A percentile compares a stretch with the other conserved stretches of the same genome.
Evolutionary conservation across 805 yeast species (phyloP).

Genomic region (Candida orba): DNA sequence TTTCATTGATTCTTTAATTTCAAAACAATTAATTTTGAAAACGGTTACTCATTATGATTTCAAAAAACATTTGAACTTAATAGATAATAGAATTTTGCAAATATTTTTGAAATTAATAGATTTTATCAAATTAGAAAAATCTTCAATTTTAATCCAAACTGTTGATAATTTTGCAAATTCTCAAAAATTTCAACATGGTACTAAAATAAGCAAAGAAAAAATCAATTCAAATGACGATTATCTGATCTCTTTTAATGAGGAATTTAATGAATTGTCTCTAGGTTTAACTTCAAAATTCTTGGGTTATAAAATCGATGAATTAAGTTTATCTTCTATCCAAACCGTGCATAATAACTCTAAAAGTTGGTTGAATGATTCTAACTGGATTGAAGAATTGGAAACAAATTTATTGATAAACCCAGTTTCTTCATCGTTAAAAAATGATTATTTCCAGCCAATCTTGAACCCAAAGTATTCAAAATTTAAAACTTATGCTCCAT

Average conservation of each 20-base stretch:
- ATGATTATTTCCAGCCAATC: slow-evolving; percentile 32
- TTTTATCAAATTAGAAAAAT: slow-evolving; percentile 17
- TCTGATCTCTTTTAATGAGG: slow-evolving; percentile 11
- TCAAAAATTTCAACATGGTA: slow-evolving; percentile 13
- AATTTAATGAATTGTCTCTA: slow-evolving; percentile 37
- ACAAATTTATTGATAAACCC: slow-evolving; percentile 27
- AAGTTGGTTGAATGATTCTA: slow-evolving; percentile 24
- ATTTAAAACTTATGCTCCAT: slow-evolving; percentile 31
- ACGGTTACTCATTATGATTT: slow-evolving; percentile 5
- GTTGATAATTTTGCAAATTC: slow-evolving; percentile 37
- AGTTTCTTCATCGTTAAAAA: slow-evolving; percentile 32
- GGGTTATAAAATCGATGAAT: slow-evolving; percentile 30
- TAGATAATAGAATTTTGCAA: slow-evolving; percentile 39
- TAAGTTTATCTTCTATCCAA: slow-evolving; percentile 7
- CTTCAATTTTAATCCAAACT: slow-evolving; percentile 29
- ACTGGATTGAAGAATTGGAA: slow-evolving; percentile 32
- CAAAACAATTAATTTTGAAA: slow-evolving; percentile 9
- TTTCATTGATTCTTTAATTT: slow-evolving; percentile 31
- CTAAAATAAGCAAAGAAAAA: neutral
- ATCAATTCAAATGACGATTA: slow-evolving; percentile 6
- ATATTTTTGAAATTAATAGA: slow-evolving; percentile 32
- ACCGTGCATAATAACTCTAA: slow-evolving; percentile 11
- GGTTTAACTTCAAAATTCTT: slow-evolving; percentile 48
- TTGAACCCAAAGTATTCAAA: slow-evolving; percentile 28
- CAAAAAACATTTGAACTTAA: slow-evolving; percentile 17